Evolutionary conservation across 176 grass and related monocot species (phyloP), one percentile per base, ranked within the genome.

Genomic region (Aegilops bicornis): DNA sequence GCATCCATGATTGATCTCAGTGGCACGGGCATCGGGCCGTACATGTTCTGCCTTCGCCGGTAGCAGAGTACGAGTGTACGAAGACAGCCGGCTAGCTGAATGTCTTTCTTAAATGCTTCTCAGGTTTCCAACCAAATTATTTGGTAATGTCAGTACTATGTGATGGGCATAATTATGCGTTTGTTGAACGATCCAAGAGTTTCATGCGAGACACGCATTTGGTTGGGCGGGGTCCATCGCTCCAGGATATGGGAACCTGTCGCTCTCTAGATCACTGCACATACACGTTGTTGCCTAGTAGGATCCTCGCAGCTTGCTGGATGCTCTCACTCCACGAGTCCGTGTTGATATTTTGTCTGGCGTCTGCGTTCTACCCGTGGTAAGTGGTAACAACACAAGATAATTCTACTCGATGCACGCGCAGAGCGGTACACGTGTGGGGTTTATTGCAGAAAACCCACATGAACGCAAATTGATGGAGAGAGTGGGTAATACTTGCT

Each of bases 241-340:
- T 17, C 24, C 20, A 37, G 20, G 82, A 65, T n/a, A 16, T 30
- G 25, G 37, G 59, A 84, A 13, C 17, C 4, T 9, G 14, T 67
- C 59, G 52, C 31, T 48, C 20, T 59, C 56, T 22, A 64, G 24
- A 73, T 72, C 4, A 67, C 14, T 61, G 22, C 75, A 27, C 14
- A 59, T 84, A 13, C 58, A 80, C 16, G 15, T 76, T 84, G 42
- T 24, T 74, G 75, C 59, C 59, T 66, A 52, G 40, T 83, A 42
- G 56, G 84, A 56, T 72, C 61, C 39, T 65, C 56, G 54, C 79
- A 77, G 48, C 63, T 70, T 86, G 37, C 37, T 48, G 2, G 30
- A 64, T 40, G 45, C 45, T 29, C 73, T 2, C 73, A 50, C 42
- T 76, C 43, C 73, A 71, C 80, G 64, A 40, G 76, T 47, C 58